Base-by-base conservation (phyloP, 108 stramenopile genomes). In the Cyclotella atomus region DNA sequence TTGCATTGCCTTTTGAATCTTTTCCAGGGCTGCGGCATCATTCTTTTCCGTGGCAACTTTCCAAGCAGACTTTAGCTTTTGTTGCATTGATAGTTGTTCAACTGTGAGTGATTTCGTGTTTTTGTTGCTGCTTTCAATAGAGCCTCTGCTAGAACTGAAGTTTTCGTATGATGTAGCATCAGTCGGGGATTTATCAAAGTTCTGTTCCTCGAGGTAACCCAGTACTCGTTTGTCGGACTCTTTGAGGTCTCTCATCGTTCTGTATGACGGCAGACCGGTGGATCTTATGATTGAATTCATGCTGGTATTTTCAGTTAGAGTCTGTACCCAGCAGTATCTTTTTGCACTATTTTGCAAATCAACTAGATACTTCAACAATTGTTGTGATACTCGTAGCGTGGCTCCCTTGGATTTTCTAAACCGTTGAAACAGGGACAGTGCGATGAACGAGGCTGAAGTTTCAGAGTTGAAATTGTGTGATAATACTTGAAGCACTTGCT, bases 1-100 rank as follows among this genome's bases (percentile, higher is more conserved):
- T 55, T 79, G 56, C 78, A 79, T 79, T 34, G 78, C 78, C 59
- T 68, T 60, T 44, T 72, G 68, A 56, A 79, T 79, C 71, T 71
- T 66, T 35, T 72, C 65, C 46, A 79, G 59, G 8, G 78, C 78
- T 35, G 57, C 78, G 27, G 41, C 25, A 33, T 79, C 78, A 24
- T 65, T 57, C 46, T 52, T 66, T 53, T 72, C 56, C 35, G 24
- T 72, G 16, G 78, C 78, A n/a, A 79, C 57, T 55, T 79, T 79
- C 70, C 71, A 79, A 23, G 78, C 78, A 65, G 78, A 71, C 33
- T 71, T 66, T 12, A 79, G 60, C 38, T 32, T 50, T 46, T 72
- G 71, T 52, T 79, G 65, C 59, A 49, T 63, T 33, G 78, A 65
- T 38, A 71, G 65, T 60, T 79, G 70, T 68, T 79, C 78, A 4